Evolutionary conservation across 2,329 filamentous ascomycete genomes (phyloP), one percentile per base, ranked within the genome.

Genomic region (Fusarium burgessii): DNA sequence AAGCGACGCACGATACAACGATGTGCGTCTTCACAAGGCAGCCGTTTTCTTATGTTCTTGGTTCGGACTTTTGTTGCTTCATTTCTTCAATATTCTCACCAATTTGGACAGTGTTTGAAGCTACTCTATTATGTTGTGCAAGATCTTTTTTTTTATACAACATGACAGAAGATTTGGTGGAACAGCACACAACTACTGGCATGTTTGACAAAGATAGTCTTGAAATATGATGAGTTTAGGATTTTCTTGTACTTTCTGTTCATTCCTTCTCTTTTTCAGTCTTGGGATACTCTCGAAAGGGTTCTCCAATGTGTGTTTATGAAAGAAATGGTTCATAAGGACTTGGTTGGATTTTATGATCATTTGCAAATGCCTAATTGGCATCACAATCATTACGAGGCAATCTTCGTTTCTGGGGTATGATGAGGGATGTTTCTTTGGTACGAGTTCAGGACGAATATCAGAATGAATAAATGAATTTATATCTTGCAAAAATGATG

Each of bases 171-270:
- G 55, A 55, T 62, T 62, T 67, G 73, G 72, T 64, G 74, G 52
- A 72, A 76, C 74, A 75, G 73, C 32, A 74, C 73, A 73, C 69
- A 64, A 59, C 49, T 58, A 57, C 42, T 27, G 63, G 55, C 38
- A 46, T 50, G 43, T 62, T 29, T 62, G 45, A 36, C 33, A 36
- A 38, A 40, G 32, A 41, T 45, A 18, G 42, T 67, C 40, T 51
- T 43, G 43, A 46, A 47, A 60, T 70, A 55, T 70, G 58, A 59
- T 49, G 43, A 41, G 36, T 42, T 61, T 54, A 40, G 41, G 25
- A 18, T 32, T 56, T 36, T 51, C 46, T 41, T 36, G 54, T 38
- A 13, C 36, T 9, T 50, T 29, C 38, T 25, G 40, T 58, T 55
- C 6, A 33, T n/a, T 36, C 20, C 45, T 66, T 45, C 14, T 54